These are phyloP conservation scores for Psilocybe sp. DNA, from an alignment of 768 basidiomycete genomes.

Conservation along the genomic window DNA sequence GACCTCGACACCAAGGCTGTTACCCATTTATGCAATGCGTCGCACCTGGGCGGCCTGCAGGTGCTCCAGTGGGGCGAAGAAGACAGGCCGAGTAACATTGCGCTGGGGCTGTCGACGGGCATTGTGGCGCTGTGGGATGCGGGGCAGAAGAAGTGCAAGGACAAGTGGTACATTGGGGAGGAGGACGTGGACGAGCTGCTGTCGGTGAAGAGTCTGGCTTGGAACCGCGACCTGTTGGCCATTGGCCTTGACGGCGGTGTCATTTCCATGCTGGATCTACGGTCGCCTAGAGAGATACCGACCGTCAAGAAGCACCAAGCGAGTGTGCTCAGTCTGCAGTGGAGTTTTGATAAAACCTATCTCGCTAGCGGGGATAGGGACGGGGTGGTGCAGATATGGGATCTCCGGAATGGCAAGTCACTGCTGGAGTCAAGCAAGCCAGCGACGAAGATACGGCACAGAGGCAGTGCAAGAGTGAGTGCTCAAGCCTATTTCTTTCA, in stretches of 20 bases:
- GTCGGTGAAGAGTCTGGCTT: constrained; percentile 38
- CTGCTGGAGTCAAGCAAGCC: constrained; percentile 54
- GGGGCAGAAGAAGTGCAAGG: constrained; percentile 25
- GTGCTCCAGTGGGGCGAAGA: constrained; percentile 52
- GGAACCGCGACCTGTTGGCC: constrained; percentile 59
- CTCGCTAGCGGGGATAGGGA: constrained; percentile 85
- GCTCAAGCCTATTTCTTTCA: background rate
- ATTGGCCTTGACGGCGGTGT: constrained; percentile 63
- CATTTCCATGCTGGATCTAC: constrained; percentile 64
- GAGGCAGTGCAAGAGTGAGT: constrained; percentile 52
- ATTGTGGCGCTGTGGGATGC: constrained; percentile 56
- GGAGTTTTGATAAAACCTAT: constrained; percentile 70
- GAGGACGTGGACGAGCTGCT: constrained; percentile 27
- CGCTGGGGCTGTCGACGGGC: constrained; percentile 50
- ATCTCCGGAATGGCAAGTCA: constrained; percentile 55
- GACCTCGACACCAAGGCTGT: constrained; percentile 55
- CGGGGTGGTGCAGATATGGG: constrained; percentile 85
- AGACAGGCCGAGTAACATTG: constrained; percentile 39
- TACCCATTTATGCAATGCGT: constrained; percentile 40
- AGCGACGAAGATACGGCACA: constrained; percentile 56
- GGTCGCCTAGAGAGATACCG: constrained; percentile 34
- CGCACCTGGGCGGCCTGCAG: constrained; percentile 34
- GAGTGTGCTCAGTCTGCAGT: constrained; percentile 67
- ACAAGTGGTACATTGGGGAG: constrained; percentile 30
- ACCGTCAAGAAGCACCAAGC: constrained; percentile 45